Percentiles rank a stretch among this genome's conserved stretches.
Evolutionary conservation across 768 basidiomycete genomes (phyloP).

Genomic region (Boletus edulis): DNA sequence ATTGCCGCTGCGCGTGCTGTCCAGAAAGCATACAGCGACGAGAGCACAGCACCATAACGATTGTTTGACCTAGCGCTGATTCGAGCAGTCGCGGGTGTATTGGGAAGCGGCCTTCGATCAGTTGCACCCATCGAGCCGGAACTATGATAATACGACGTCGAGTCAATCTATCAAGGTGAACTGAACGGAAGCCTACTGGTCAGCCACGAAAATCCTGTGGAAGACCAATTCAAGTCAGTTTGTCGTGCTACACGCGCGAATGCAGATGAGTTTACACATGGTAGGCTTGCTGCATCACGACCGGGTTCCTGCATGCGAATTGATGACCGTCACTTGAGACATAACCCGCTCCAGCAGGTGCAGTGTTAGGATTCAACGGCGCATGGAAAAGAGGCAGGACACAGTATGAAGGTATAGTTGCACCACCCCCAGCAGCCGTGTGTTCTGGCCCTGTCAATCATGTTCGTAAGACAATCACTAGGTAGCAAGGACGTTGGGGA

Average conservation of each 20-base stretch:
- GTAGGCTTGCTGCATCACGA: slow-evolving; percentile 49
- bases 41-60: slow-evolving; percentile 59
- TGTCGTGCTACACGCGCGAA: not conserved
- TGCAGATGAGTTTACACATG: slow-evolving; percentile 47
- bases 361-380: slow-evolving; percentile 27
- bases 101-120: slow-evolving; percentile 44
- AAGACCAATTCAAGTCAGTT: not conserved
- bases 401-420: slow-evolving; percentile 53
- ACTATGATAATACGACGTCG: slow-evolving; percentile 24
- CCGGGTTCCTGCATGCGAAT: slow-evolving; percentile 54
- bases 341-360: slow-evolving; percentile 39
- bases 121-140: slow-evolving; percentile 46
- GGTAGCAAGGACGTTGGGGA: not conserved
- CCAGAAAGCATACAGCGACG: slow-evolving; percentile 58
- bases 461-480: not conserved
- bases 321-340: slow-evolving; percentile 56
- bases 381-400: slow-evolving; percentile 53
- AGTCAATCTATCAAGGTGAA: not conserved
- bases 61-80: slow-evolving; percentile 42
- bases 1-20: slow-evolving; percentile 43
- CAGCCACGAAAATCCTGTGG: slow-evolving; percentile 52
- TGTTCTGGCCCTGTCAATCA: slow-evolving; percentile 51
- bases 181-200: slow-evolving; percentile 32
- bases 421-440: slow-evolving; percentile 32
- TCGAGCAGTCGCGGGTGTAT: slow-evolving; percentile 38